Base-by-base conservation (phyloP, 495 filamentous ascomycete species). In the Penicillium salamii region DNA sequence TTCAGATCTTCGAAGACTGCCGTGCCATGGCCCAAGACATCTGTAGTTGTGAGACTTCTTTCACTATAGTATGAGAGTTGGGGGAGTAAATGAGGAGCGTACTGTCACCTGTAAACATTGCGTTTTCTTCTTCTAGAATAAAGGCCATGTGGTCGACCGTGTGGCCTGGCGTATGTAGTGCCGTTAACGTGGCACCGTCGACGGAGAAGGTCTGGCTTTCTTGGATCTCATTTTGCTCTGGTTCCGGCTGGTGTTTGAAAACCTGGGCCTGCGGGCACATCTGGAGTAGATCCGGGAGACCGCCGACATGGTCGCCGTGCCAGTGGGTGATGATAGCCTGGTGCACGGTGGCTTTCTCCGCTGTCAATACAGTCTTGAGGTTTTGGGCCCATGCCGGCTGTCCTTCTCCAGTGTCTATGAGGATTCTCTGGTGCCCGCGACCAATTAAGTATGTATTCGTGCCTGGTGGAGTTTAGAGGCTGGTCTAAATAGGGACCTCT, bases 41-140 rank as follows among this genome's bases (percentile, higher is more conserved):
- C 73, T 76, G 42, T 41, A 2, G 21, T 17, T 20, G 36, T 35
- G 12, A 23, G 17, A 28, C n/a, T 38, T 28, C 5, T 23, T 12
- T 5, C 20, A 7, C 5, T 29, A 3, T 7, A 26, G 38, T 23
- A 19, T 7, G 26, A 7, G 9, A 1, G 13, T 29, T 14, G 34
- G 11, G 13, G 3, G n/a, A 8, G 41, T 5, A 5, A 2, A 4
- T 31, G 63, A n/a, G n/a, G n/a, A n/a, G n/a, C 71, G 57, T 49
- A 76, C 73, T 97, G 59, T 98, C 93, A 32, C 89, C 93, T 0
- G 91, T 96, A 67, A 98, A 96, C 62, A 97, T 78, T 7, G 89
- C 89, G 61, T 87, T 78, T 59, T 93, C 88, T 57, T 95, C 86
- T 51, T 72, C 66, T 9, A 89, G 58, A 17, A 85, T 49, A 47